Percentiles rank a stretch among this genome's conserved stretches.
Evolutionary conservation across 164 flowering plant genomes (phyloP).

Genomic region (Vitis labrusca): DNA sequence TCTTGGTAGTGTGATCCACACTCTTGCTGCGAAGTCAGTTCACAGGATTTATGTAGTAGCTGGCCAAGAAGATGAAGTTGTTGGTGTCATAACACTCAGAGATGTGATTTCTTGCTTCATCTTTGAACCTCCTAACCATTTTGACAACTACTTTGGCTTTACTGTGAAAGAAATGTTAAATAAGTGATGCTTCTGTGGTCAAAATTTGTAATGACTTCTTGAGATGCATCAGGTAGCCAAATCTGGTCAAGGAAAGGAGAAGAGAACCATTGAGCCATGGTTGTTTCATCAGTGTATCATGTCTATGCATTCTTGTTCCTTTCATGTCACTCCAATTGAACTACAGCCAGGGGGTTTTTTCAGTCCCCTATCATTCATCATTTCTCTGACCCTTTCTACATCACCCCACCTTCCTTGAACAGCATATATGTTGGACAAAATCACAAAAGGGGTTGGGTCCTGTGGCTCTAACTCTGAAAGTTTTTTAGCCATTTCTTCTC

Average conservation of each 20-base stretch:
- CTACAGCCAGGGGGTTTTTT: conserved; percentile 57
- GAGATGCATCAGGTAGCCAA: background rate
- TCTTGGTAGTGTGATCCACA: conserved; percentile 62
- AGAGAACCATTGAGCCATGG: background rate
- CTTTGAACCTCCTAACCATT: conserved; percentile 72
- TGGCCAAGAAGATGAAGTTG: conserved; percentile 40
- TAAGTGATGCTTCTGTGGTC: conserved; percentile 23
- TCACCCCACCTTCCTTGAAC: conserved; percentile 62
- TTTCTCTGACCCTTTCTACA: conserved; percentile 52
- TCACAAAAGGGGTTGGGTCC: conserved; percentile 58
- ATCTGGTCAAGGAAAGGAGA: background rate
- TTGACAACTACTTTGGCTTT: conserved; percentile 55
- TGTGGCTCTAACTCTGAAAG: conserved; percentile 55
- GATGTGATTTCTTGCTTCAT: conserved; percentile 94
- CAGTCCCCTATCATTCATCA: conserved; percentile 41
- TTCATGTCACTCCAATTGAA: conserved; percentile 24
- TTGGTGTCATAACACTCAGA: conserved; percentile 83
- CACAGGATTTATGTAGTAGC: conserved; percentile 74
- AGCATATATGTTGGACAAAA: conserved; percentile 66
- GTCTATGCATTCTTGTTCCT: background rate
- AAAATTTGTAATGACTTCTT: conserved; percentile 7
- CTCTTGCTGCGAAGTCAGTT: conserved; percentile 62
- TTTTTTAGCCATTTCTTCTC: conserved; percentile 59
- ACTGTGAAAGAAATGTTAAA: conserved; percentile 54
- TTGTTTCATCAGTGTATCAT: background rate